A percentile compares a stretch with the other conserved stretches of the same genome.
Evolutionary conservation across 2,329 filamentous ascomycete genomes (phyloP).

Genomic region (Cercospora canescens): DNA sequence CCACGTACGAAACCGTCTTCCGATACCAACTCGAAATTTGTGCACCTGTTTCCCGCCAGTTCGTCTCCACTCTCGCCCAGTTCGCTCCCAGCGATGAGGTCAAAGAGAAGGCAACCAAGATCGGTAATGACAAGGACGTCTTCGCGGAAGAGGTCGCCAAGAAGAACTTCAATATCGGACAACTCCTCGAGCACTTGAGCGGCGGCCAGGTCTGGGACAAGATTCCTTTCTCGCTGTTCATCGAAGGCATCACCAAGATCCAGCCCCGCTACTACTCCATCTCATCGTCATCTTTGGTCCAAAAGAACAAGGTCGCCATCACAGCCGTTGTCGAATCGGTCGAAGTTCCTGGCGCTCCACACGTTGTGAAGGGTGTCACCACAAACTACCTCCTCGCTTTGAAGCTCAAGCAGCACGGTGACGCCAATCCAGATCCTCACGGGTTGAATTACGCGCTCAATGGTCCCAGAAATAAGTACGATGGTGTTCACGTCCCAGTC

Average conservation of each 20-base stretch:
- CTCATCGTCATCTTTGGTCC: conserved; percentile 90
- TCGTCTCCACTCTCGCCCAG: conserved; percentile 79
- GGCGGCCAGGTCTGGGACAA: conserved; percentile 76
- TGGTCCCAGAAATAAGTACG: conserved; percentile 94
- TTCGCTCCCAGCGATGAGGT: conserved; percentile 83
- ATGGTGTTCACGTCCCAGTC: conserved; percentile 90
- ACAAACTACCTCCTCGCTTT: conserved; percentile 95
- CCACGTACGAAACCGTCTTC: conserved; percentile 88
- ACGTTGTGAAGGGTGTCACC: conserved; percentile 87
- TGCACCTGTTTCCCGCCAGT: conserved; percentile 93
- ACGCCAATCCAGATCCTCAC: conserved; percentile 76
- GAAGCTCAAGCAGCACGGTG: conserved; percentile 94
- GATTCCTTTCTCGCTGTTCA: conserved; percentile 90
- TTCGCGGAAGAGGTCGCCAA: conserved; percentile 83
- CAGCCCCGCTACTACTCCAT: conserved; percentile 99
- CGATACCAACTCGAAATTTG: conserved; percentile 98
- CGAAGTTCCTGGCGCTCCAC: conserved; percentile 71
- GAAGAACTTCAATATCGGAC: conserved; percentile 85
- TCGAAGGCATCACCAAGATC: conserved; percentile 91
- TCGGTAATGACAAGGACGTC: conserved; percentile 92
- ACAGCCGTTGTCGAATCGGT: conserved; percentile 92
- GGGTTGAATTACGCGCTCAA: conserved; percentile 82
- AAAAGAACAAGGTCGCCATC: conserved; percentile 92
- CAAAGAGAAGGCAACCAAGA: conserved; percentile 84
- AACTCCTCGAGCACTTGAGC: conserved; percentile 72